Evolutionary conservation across 2,329 filamentous ascomycete species (phyloP).

Genomic region (Calonectria multiphialidica): DNA sequence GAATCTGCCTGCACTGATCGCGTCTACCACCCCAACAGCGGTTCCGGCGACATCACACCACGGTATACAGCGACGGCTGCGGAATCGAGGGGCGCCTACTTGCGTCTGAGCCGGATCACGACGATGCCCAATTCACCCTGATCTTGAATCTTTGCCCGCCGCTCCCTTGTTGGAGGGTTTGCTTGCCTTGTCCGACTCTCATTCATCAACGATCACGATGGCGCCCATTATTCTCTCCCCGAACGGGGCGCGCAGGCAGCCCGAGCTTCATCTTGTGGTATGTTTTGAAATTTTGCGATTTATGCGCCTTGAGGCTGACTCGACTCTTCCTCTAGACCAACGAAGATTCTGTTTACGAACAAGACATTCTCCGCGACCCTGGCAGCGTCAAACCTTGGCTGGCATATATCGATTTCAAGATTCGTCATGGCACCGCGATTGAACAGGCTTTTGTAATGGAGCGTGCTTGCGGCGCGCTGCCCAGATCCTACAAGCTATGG

Average conservation of each 20-base stretch:
- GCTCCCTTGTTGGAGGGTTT: slow-evolving; percentile 24
- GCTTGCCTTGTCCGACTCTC: slow-evolving; percentile 1
- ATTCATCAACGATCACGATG: slow-evolving; percentile 28
- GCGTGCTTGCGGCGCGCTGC: slow-evolving; percentile 88
- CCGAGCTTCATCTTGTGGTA: slow-evolving; percentile 64
- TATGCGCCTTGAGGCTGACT: slow-evolving; percentile 37
- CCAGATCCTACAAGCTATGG: slow-evolving; percentile 98
- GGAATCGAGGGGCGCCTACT: slow-evolving; percentile 14
- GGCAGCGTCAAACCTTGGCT: slow-evolving; percentile 95
- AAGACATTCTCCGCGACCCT: slow-evolving; percentile 89
- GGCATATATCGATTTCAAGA: slow-evolving; percentile 91
- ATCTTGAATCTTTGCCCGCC: slow-evolving; percentile 22
- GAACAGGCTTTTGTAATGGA: slow-evolving; percentile 93
- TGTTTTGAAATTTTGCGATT: slow-evolving; percentile 34
- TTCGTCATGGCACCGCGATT: slow-evolving; percentile 83
- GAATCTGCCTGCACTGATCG: slow-evolving; percentile 2
- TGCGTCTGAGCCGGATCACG: slow-evolving; percentile 20
- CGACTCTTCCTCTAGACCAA: slow-evolving; percentile 67
- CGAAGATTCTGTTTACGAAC: slow-evolving; percentile 95
- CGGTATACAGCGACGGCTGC: slow-evolving; percentile 6
- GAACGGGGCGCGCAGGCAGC: slow-evolving; percentile 55
- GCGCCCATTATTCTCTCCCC: slow-evolving; percentile 37
- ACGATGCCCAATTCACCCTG: slow-evolving; percentile 40
- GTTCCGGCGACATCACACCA: not conserved
- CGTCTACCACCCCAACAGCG: not conserved